phyloP scores from a whole-genome alignment of 371 early-diverging fungal genomes.

The Mortierella sp. region DNA sequence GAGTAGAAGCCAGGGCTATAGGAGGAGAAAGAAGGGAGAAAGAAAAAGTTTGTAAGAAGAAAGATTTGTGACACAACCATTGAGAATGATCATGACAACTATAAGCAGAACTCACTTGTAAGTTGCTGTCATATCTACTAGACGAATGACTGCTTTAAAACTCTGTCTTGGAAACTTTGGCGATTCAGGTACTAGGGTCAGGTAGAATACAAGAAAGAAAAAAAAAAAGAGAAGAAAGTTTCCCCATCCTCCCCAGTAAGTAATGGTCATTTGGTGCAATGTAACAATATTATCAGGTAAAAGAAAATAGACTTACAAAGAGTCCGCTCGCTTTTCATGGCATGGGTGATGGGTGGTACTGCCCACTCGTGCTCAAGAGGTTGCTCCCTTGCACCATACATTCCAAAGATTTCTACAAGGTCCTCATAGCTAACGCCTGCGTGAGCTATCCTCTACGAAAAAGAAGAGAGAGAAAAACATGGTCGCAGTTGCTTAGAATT shows the following conservation, averaged over 20 bases:
- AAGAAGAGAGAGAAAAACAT: background rate
- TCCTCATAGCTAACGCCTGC: conserved; percentile 41
- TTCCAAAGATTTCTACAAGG: conserved; percentile 16
- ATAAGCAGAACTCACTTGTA: conserved; percentile 21
- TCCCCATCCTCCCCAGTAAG: too few relatives aligned
- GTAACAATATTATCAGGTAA: too few relatives aligned
- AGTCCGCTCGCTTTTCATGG: conserved; percentile 19
- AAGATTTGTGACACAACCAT: too few relatives aligned
- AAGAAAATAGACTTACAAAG: conserved; percentile 22
- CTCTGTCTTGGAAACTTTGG: conserved; percentile 32
- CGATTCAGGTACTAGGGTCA: conserved; percentile 23
- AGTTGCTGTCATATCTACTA: conserved; percentile 45
- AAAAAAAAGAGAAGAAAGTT: background rate
- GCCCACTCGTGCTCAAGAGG: conserved; percentile 26
- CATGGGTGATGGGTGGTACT: conserved; percentile 27
- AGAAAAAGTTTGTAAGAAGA: too few relatives aligned
- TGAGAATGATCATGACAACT: background rate
- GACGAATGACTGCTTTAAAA: conserved; percentile 26
- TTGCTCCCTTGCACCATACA: conserved; percentile 38
- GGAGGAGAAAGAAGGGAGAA: background rate
- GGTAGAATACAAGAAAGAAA: too few relatives aligned
- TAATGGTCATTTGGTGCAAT: too few relatives aligned
- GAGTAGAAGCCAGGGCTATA: conserved; percentile 37
- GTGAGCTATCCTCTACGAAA: conserved; percentile 10
- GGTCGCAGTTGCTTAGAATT: background rate